Percentiles rank a stretch among this genome's conserved stretches.
Evolutionary conservation across 169 alveolate species (phyloP).

Genomic region (Cryptosporidium xiaoi): DNA sequence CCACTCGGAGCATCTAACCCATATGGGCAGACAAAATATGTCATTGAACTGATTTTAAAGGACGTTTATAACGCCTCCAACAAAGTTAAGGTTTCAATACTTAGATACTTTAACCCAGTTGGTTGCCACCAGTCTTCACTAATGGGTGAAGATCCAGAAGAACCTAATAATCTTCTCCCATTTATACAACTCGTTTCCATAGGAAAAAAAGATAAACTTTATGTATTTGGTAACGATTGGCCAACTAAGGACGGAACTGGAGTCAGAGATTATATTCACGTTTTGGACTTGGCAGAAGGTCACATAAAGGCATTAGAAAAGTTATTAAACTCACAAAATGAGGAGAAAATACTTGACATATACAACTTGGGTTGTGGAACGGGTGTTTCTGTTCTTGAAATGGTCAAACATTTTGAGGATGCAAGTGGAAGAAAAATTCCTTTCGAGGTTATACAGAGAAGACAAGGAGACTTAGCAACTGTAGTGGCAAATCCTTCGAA

Average conservation of each 20-base stretch:
- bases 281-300: constrained; percentile 93
- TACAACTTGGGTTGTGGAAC: constrained; percentile 92
- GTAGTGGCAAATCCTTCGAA: constrained; percentile 88
- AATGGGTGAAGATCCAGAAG: constrained; percentile 92
- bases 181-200: constrained; percentile 88
- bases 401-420: constrained; percentile 85
- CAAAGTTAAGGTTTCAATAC: constrained; percentile 72
- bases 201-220: constrained; percentile 76
- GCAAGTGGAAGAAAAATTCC: constrained; percentile 84
- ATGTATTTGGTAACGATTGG: constrained; percentile 92
- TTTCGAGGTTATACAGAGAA: constrained; percentile 80
- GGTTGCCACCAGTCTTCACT: constrained; percentile 92
- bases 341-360: constrained; percentile 78
- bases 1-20: constrained; percentile 88
- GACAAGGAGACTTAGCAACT: constrained; percentile 91
- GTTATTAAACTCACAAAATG: constrained; percentile 12
- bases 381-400: constrained; percentile 88
- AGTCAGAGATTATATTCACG: constrained; percentile 93
- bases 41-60: constrained; percentile 85
- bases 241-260: constrained; percentile 92
- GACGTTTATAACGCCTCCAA: constrained; percentile 77
- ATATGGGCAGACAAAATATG: constrained; percentile 90
- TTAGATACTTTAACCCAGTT: constrained; percentile 93
- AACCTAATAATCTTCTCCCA: constrained; percentile 90
- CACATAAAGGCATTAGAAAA: constrained; percentile 89